These are phyloP conservation scores for Tolypocladium inflatum DNA, from an alignment of 2,329 filamentous ascomycete species.

Conservation along the genomic window DNA sequence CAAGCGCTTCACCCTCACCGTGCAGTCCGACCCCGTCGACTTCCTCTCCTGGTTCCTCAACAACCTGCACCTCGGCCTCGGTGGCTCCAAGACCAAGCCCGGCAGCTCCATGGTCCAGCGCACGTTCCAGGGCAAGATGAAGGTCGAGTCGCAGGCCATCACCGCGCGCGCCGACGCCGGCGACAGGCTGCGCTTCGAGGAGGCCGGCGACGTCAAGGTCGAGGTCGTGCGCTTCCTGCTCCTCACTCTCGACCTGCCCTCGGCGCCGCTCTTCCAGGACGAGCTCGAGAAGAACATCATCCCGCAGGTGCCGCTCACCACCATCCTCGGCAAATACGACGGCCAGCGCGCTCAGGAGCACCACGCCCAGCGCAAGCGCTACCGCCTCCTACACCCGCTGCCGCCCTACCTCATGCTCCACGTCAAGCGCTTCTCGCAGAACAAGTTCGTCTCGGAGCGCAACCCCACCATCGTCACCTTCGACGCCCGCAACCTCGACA, in stretches of 20 bases:
- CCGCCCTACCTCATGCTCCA: conserved; percentile 90
- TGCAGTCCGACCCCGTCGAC: conserved; percentile 90
- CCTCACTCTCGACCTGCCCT: conserved; percentile 83
- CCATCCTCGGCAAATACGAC: conserved; percentile 87
- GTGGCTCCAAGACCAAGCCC: conserved; percentile 80
- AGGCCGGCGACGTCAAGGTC: conserved; percentile 71
- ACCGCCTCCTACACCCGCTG: conserved; percentile 80
- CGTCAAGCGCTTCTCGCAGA: conserved; percentile 92
- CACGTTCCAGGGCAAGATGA: conserved; percentile 86
- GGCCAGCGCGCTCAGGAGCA: conserved; percentile 81
- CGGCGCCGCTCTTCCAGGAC: conserved; percentile 92
- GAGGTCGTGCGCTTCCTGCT: conserved; percentile 77
- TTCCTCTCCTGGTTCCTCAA: conserved; percentile 98
- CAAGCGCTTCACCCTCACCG: conserved; percentile 84
- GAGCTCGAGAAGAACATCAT: conserved; percentile 94
- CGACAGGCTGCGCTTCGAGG: conserved; percentile 86
- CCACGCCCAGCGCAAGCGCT: conserved; percentile 77
- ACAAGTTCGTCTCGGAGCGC: conserved; percentile 92
- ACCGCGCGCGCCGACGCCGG: conserved; percentile 81
- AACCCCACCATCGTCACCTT: conserved; percentile 99
- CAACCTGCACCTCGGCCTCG: conserved; percentile 83
- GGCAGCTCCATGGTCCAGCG: conserved; percentile 80
- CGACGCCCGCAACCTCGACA: conserved; percentile 71
- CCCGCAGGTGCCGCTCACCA: conserved; percentile 76
- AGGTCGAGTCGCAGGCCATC: conserved; percentile 88